phyloP scores from a whole-genome alignment of 2,329 filamentous ascomycete species.

The Aureobasidium uvarum region DNA sequence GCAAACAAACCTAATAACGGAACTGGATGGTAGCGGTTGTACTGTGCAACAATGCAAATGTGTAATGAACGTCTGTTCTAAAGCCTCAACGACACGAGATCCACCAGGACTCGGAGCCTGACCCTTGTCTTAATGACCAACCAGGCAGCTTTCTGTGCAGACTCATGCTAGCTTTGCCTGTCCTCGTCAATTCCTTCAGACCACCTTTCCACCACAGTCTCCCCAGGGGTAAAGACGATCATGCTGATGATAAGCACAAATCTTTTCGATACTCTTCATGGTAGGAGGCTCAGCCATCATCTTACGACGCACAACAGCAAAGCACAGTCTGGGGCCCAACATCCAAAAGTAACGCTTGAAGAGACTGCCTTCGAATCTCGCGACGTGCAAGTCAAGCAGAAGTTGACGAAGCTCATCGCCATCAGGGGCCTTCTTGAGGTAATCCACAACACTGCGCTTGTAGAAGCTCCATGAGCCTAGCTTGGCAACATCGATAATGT shows the following conservation, averaged over 20 bases:
- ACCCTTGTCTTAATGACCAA: not conserved
- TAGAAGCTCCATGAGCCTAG: conserved; percentile 5
- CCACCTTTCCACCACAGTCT: not conserved
- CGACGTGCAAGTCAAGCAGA: conserved; percentile 3
- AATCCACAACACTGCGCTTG: not conserved
- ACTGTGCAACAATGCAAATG: not conserved
- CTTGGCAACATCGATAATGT: not conserved
- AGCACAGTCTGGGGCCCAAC: not conserved
- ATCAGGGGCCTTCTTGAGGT: not conserved
- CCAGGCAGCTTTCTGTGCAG: not conserved
- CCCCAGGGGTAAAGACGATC: not conserved
- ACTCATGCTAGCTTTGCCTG: conserved; percentile 1
- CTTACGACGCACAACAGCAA: not conserved
- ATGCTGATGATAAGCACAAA: conserved; percentile 10
- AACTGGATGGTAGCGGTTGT: not conserved
- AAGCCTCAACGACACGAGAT: not conserved
- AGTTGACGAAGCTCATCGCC: not conserved
- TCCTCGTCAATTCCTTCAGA: not conserved
- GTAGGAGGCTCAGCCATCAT: not conserved
- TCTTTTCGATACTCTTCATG: not conserved
- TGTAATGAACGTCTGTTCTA: not conserved
- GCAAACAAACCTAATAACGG: not conserved
- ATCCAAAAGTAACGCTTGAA: conserved; percentile 16
- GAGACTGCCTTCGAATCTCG: not conserved
- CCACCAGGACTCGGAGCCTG: not conserved